These are phyloP conservation scores for Pichia terricola DNA, from an alignment of 1,139 yeast species.

Conservation along the genomic window DNA sequence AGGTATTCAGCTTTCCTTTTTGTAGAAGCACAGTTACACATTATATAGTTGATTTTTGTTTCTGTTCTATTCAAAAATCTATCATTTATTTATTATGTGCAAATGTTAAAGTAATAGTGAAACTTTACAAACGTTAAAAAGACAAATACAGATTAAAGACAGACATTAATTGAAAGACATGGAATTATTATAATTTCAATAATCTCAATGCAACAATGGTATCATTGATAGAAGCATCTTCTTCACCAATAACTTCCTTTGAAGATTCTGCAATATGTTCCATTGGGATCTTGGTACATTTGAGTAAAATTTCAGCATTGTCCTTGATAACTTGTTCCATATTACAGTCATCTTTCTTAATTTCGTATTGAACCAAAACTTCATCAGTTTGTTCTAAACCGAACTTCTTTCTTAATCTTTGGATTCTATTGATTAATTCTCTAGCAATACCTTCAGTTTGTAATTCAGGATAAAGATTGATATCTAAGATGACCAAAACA, in stretches of 20 bases:
- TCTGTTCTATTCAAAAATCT: too few relatives aligned
- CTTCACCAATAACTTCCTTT: slow-evolving; percentile 62
- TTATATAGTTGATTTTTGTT: too few relatives aligned
- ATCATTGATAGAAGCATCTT: slow-evolving; percentile 84
- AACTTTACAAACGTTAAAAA: too few relatives aligned
- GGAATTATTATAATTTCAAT: slow-evolving; percentile 40
- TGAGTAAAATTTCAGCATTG: slow-evolving; percentile 61
- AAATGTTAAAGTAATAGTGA: too few relatives aligned
- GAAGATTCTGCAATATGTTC: slow-evolving; percentile 32
- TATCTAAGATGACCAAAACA: slow-evolving; percentile 81
- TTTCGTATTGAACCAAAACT: slow-evolving; percentile 71
- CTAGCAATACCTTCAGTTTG: slow-evolving; percentile 93
- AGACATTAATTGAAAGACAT: background rate
- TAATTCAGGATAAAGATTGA: slow-evolving; percentile 77
- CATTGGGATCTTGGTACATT: slow-evolving; percentile 65
- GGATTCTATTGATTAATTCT: slow-evolving; percentile 93
- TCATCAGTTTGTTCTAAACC: slow-evolving; percentile 95
- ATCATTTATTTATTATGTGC: too few relatives aligned
- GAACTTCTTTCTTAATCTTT: slow-evolving; percentile 93
- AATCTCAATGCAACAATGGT: slow-evolving; percentile 74
- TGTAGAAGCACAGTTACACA: too few relatives aligned
- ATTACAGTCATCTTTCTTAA: slow-evolving; percentile 57
- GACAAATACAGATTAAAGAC: too few relatives aligned
- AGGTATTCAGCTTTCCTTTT: too few relatives aligned
- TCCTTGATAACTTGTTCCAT: slow-evolving; percentile 54